These are phyloP conservation scores for Sarcodon sp. DNA, from an alignment of 768 basidiomycete genomes.

Conservation along the genomic window DNA sequence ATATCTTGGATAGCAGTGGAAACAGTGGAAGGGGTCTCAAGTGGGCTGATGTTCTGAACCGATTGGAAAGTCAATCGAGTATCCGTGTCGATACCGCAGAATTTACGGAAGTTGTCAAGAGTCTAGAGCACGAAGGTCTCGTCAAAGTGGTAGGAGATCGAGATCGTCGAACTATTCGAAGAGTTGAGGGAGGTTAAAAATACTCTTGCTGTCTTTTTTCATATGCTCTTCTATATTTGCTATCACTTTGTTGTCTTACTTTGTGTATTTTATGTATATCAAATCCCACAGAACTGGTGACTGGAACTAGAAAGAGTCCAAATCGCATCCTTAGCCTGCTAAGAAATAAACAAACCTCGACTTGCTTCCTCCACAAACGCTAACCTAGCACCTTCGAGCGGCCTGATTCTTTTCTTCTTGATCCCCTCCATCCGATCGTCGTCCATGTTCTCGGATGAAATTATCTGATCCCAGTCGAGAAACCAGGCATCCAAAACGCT, in stretches of 20 bases:
- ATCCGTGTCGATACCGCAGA: slow-evolving; percentile 69
- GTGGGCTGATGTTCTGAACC: slow-evolving; percentile 75
- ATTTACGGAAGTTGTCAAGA: slow-evolving; percentile 69
- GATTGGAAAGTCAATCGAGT: slow-evolving; percentile 74
- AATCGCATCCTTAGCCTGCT: too few relatives aligned
- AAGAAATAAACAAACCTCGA: not conserved
- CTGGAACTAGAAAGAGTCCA: too few relatives aligned
- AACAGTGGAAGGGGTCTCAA: slow-evolving; percentile 50
- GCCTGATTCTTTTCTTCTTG: not conserved
- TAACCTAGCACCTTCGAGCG: not conserved
- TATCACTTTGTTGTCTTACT: not conserved
- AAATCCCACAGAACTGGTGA: not conserved
- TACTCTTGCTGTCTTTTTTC: not conserved
- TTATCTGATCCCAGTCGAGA: not conserved
- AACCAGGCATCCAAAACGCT: not conserved
- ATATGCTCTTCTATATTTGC: not conserved
- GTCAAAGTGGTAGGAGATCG: slow-evolving; percentile 82
- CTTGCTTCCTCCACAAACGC: not conserved
- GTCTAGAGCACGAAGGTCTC: slow-evolving; percentile 74
- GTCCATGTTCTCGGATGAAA: not conserved
- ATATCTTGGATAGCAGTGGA: slow-evolving; percentile 37
- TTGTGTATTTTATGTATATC: not conserved
- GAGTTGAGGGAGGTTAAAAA: slow-evolving; percentile 33
- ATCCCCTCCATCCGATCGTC: not conserved
- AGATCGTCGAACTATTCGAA: slow-evolving; percentile 70